These are phyloP conservation scores for Sphaerobolus stellatus DNA, from an alignment of 1,284 basidiomycete genomes.

Conservation along the genomic window DNA sequence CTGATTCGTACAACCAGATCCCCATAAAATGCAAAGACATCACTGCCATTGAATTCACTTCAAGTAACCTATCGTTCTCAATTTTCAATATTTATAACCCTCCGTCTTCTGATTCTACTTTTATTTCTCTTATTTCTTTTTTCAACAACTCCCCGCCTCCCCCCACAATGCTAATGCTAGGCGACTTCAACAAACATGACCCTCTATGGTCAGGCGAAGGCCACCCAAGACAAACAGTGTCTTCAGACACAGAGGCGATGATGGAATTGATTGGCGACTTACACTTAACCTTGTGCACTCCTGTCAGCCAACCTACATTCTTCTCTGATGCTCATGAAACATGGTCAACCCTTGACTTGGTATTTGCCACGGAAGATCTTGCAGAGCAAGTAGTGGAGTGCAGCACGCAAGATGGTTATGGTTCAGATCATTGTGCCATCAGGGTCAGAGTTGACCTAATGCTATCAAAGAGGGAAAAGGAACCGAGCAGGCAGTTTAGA, in stretches of 20 bases:
- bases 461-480: not conserved
- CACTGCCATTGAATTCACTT: not conserved
- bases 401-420: not conserved
- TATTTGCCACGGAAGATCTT: conserved; percentile 5
- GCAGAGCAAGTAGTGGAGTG: not conserved
- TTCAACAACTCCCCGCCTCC: not conserved
- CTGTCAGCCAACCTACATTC: conserved; percentile 7
- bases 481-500: not conserved
- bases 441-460: not conserved
- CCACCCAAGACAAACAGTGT: not conserved
- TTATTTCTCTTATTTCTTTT: conserved; percentile 3
- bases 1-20: conserved; percentile 5
- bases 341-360: conserved; percentile 15
- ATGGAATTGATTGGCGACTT: conserved; percentile 4
- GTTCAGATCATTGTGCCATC: conserved; percentile 10
- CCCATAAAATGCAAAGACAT: not conserved
- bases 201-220: conserved; percentile 13
- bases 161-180: conserved; percentile 5
- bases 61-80: not conserved
- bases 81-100: conserved; percentile 16
- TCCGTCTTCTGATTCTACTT: not conserved
- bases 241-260: conserved; percentile 4
- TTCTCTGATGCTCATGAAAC: conserved; percentile 7
- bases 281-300: conserved; percentile 2
- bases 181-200: conserved; percentile 18